phyloP scores from a whole-genome alignment of 805 yeast species.

The Myxozyma udenii region DNA sequence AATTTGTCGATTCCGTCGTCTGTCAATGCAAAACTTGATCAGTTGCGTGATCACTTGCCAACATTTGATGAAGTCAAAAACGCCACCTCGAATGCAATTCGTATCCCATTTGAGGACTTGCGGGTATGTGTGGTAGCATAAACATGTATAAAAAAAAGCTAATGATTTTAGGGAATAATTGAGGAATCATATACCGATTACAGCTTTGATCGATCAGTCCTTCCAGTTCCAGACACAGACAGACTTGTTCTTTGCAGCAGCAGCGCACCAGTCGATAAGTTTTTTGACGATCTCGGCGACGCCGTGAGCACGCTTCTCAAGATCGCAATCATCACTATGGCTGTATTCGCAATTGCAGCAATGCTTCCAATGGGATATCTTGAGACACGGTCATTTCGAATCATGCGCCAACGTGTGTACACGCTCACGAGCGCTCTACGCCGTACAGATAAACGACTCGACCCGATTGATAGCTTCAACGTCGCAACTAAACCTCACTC shows the following conservation, averaged over 20 bases:
- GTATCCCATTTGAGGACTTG: slow-evolving; percentile 57
- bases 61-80: slow-evolving; percentile 63
- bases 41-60: slow-evolving; percentile 55
- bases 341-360: slow-evolving; percentile 44
- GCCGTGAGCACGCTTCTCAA: slow-evolving; percentile 42
- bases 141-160: slow-evolving; percentile 22
- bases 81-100: slow-evolving; percentile 52
- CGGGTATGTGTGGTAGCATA: slow-evolving; percentile 13
- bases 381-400: slow-evolving; percentile 51
- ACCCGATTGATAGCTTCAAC: slow-evolving; percentile 30
- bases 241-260: slow-evolving; percentile 41
- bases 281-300: slow-evolving; percentile 39
- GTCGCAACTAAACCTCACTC: slow-evolving; percentile 19
- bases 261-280: slow-evolving; percentile 36
- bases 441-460: slow-evolving; percentile 25
- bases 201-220: slow-evolving; percentile 37
- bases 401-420: slow-evolving; percentile 41
- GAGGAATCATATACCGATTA: slow-evolving; percentile 19
- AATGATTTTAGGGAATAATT: slow-evolving; percentile 15
- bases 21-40: slow-evolving; percentile 56
- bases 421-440: slow-evolving; percentile 13
- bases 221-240: slow-evolving; percentile 45
- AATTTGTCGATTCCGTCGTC: slow-evolving; percentile 63
- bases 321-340: slow-evolving; percentile 42
- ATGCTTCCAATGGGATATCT: slow-evolving; percentile 46